Evolutionary conservation across 2,329 filamentous ascomycete species (phyloP), one percentile per base, ranked within the genome.

Genomic region (Alternaria dauci): DNA sequence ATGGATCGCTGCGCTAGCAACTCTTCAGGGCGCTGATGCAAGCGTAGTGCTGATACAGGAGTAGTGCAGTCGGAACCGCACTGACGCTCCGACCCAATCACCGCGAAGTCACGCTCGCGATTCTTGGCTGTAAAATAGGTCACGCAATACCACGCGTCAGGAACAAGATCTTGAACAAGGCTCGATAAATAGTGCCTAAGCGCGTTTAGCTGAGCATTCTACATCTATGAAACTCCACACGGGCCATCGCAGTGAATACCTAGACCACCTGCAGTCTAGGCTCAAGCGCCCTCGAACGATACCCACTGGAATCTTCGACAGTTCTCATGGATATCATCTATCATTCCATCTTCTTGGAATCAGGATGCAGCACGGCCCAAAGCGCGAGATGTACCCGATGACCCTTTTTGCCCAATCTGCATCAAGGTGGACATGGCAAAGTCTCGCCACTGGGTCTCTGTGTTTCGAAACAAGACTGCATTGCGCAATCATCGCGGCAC

Each of bases 181-280:
- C 18, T 25, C 7, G 18, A 16, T 23, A 6, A 1, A 14, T 20
- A 1, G 11, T 25, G n/a, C 18, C 8, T 11, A 16, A 12, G 28
- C 32, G 20, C 2, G 20, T 25, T 25, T 0, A 1, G 5, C 12
- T 14, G 7, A 14, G 9, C 39, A 2, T 48, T n/a, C 1, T 0
- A 50, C 46, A n/a, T 5, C 0, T 2, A 36, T 42, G 8, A 7
- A 8, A 42, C 20, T 23, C 20, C 20, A 23, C 4, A 12, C 20
- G 12, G 3, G 39, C 6, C 20, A 16, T 12, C 20, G 20, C 39
- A 8, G 12, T 5, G 16, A 3, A 3, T 14, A 18, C 30, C 12
- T 1, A 9, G 5, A 1, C 5, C 14, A 23, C 20, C 20, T 23
- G 4, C 20, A 8, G 2, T 48, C 20, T 2, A 34, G 8, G 1